Evolutionary conservation across 202 grass and related monocot species (phyloP), one percentile per base, ranked within the genome.

Genomic region (Saccharum hybrid): DNA sequence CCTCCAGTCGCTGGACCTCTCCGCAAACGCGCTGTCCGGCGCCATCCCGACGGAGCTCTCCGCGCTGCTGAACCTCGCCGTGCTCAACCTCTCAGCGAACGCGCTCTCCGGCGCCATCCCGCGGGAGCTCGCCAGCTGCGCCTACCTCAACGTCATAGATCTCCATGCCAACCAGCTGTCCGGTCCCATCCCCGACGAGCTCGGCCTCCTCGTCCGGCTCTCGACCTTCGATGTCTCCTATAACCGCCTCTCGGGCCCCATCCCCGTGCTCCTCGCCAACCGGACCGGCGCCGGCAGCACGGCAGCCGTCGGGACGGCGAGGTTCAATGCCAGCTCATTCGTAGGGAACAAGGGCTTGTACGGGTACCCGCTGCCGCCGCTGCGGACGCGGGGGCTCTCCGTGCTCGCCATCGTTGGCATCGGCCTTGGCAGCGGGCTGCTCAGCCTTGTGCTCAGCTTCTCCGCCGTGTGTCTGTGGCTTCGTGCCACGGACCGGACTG

Each of bases 381-480:
- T 80, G 78, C 79, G 81, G 9, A 74, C 61, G 0, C 76, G 65
- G 30, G 82, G 82, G 0, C 81, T 88, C 40, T 93, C 91, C 38
- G 88, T 93, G 45, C 88, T 90, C 7, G 86, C 85, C 14, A 93
- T 93, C 66, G 91, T 93, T 6, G 88, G 76, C 26, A 93, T 93
- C 85, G 91, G 91, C 18, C 80, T 93, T 28, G 91, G 88, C 63
- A 90, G 88, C 57, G 91, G 91, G 0, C 72, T 93, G 37, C 75
- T 93, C 40, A 93, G 91, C 71, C 77, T 93, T 22, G 76, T 86
- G 36, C 82, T 93, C 30, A 93, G 91, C 85, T 93, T 93, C 85
- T 86, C 91, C 45, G 91, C 88, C 65, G 88, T 93, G 67, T 93
- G 91, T 54, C 66, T 93, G 63, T 93, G 91, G 91, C 86, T 93